phyloP scores from a whole-genome alignment of 1,139 yeast genomes.

The Magnusiomyces tetraspermus region DNA sequence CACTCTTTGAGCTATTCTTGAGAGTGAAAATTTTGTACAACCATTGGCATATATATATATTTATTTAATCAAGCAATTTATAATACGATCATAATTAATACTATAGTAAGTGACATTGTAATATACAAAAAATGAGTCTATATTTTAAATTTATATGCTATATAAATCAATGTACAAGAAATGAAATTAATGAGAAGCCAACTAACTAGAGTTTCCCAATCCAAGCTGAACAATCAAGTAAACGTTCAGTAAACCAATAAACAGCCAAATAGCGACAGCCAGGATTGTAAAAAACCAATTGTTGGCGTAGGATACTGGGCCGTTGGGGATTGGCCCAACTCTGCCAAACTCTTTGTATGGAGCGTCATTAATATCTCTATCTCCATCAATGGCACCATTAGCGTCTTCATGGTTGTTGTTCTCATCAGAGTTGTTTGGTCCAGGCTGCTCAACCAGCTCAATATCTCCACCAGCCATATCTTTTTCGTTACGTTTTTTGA shows the following conservation, averaged over 20 bases:
- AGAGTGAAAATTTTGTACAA: too few species aligned
- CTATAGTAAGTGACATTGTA: too few species aligned
- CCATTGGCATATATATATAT: too few species aligned
- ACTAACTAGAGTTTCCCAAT: constrained; percentile 6
- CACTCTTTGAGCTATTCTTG: too few species aligned
- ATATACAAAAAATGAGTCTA: too few species aligned
- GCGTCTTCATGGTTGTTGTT: not conserved
- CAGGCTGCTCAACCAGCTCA: not conserved
- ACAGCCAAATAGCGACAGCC: constrained; percentile 49
- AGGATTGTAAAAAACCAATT: constrained; percentile 46
- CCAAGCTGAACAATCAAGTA: constrained; percentile 63
- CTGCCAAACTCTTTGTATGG: not conserved
- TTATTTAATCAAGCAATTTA: too few species aligned
- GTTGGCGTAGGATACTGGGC: constrained; percentile 33
- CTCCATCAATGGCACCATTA: not conserved
- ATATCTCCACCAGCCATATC: too few species aligned
- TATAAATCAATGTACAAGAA: too few species aligned
- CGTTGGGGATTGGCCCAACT: constrained; percentile 4
- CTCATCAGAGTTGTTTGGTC: not conserved
- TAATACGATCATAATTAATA: too few species aligned
- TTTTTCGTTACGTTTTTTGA: not conserved
- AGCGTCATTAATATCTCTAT: not conserved
- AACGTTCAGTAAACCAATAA: constrained; percentile 53
- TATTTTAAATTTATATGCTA: too few species aligned
- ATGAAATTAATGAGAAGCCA: not conserved